phyloP scores from a whole-genome alignment of 495 filamentous ascomycete genomes.

The Gamarada debralockiae region DNA sequence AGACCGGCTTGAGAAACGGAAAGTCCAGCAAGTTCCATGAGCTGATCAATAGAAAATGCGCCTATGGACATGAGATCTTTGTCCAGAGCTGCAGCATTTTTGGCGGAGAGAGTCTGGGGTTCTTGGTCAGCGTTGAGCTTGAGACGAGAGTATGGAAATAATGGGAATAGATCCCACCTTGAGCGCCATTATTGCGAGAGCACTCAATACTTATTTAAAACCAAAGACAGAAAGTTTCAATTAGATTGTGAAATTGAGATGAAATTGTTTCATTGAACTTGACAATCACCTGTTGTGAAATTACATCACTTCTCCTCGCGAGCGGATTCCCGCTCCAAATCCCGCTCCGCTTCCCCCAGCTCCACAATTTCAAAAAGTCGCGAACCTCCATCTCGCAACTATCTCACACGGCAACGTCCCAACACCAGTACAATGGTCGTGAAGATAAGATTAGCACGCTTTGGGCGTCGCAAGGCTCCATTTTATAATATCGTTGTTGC shows the following conservation, averaged over 20 bases:
- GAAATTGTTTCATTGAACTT: background rate
- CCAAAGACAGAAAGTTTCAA: no score
- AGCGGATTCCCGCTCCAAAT: background rate
- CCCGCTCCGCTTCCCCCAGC: background rate
- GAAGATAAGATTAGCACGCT: constrained; percentile 88
- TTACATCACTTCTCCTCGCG: background rate
- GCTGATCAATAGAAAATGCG: constrained; percentile 90
- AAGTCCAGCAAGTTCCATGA: constrained; percentile 95
- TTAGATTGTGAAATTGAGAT: background rate
- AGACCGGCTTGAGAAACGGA: constrained; percentile 89
- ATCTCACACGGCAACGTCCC: background rate
- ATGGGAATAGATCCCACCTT: background rate
- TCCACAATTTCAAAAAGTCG: no score
- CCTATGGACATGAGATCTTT: constrained; percentile 91
- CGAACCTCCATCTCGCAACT: background rate
- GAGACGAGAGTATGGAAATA: background rate
- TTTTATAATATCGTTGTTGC: constrained; percentile 97
- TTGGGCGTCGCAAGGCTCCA: constrained; percentile 79
- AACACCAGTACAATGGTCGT: constrained; percentile 67
- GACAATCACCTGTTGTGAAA: background rate
- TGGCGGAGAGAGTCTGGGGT: constrained; percentile 73
- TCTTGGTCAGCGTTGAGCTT: background rate
- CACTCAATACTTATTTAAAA: no score
- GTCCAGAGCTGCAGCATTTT: constrained; percentile 84
- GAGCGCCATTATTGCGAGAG: no score